phyloP scores from a whole-genome alignment of 805 yeast genomes.

The Kodamaea jinghongensis region DNA sequence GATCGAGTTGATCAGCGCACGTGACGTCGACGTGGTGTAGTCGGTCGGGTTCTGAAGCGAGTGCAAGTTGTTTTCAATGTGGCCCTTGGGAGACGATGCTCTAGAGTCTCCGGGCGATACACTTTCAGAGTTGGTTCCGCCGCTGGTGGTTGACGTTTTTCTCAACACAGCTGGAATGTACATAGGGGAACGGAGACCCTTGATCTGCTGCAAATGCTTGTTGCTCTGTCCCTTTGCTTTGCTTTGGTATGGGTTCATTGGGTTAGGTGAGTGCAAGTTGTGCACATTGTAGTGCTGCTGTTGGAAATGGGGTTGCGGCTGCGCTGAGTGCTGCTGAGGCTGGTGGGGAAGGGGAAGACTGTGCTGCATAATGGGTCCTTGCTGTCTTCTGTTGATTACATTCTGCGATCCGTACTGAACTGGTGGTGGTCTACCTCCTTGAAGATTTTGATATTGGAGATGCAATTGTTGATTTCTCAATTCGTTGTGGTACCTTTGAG shows the following conservation, averaged over 20 bases:
- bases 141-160: constrained; percentile 29
- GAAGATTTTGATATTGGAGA: neutral
- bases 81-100: constrained; percentile 1
- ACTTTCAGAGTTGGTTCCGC: neutral
- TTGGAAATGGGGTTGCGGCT: constrained; percentile 1
- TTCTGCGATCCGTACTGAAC: too few relatives aligned
- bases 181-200: constrained; percentile 80
- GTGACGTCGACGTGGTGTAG: constrained; percentile 14
- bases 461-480: constrained; percentile 4
- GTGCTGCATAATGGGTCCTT: constrained; percentile 5
- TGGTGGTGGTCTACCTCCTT: constrained; percentile 16
- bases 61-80: constrained; percentile 7
- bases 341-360: constrained; percentile 9
- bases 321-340: constrained; percentile 5
- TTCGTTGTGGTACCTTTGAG: constrained; percentile 3
- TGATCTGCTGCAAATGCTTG: constrained; percentile 54
- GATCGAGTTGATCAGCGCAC: constrained; percentile 28
- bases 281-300: constrained; percentile 11
- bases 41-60: constrained; percentile 6
- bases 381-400: constrained; percentile 20
- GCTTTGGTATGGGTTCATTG: constrained; percentile 13
- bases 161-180: constrained; percentile 85
- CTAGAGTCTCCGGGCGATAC: constrained; percentile 11
- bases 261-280: constrained; percentile 26
- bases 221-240: constrained; percentile 1